Conservation (phyloP, 164 flowering plant genomes). For the Warburgia ugandensis region DNA sequence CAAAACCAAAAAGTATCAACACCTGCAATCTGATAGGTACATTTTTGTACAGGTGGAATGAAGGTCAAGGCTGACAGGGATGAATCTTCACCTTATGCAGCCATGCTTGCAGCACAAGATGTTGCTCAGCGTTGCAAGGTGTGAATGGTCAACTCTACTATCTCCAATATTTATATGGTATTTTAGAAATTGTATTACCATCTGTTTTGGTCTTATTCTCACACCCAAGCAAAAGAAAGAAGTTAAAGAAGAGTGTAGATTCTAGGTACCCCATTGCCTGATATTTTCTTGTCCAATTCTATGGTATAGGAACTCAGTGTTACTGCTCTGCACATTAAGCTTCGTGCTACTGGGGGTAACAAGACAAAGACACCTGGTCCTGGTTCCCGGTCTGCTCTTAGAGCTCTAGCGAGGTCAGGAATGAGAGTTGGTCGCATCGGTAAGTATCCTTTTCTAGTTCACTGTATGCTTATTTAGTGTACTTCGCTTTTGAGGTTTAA, state of each 20-base stretch:
- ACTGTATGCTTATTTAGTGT: too few relatives aligned
- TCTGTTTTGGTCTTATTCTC: not conserved
- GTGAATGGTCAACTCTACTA: too few relatives aligned
- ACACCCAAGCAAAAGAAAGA: not conserved
- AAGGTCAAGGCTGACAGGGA: slow-evolving; percentile 70
- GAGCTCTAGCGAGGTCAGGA: slow-evolving; percentile 67
- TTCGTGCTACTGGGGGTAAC: slow-evolving; percentile 77
- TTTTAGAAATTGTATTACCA: not conserved
- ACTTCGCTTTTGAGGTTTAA: too few relatives aligned
- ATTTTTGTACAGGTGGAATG: slow-evolving; percentile 48
- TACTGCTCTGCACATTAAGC: slow-evolving; percentile 67
- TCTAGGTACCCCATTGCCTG: not conserved
- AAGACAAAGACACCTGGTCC: slow-evolving; percentile 82
- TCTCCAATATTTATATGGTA: not conserved
- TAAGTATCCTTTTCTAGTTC: too few relatives aligned
- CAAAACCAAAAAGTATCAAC: too few relatives aligned
- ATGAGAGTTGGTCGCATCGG: slow-evolving; percentile 64
- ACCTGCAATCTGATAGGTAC: not conserved
- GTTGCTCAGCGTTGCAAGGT: slow-evolving; percentile 71
- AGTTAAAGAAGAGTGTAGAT: not conserved
- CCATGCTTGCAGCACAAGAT: slow-evolving; percentile 79
- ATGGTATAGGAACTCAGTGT: slow-evolving; percentile 63
- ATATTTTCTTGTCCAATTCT: too few relatives aligned
- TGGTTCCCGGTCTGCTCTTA: slow-evolving; percentile 71
- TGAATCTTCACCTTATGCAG: slow-evolving; percentile 74